Evolutionary conservation across 2,329 filamentous ascomycete species (phyloP), one percentile per base, ranked within the genome.

Genomic region (Penicillium expansum): DNA sequence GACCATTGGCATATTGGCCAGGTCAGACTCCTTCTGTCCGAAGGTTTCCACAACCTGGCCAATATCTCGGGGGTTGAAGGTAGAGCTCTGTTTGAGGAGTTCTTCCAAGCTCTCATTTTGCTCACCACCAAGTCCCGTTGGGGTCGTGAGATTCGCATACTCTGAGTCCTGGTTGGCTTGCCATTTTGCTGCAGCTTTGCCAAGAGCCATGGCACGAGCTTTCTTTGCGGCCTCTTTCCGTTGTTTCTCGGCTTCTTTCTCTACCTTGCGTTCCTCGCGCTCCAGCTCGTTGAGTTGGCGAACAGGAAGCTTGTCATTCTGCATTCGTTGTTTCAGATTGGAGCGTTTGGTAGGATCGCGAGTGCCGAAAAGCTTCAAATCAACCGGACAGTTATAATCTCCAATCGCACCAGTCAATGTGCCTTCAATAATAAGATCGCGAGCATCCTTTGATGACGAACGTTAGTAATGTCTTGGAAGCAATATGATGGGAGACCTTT

Each of bases 1-100:
- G 2, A 87, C 89, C 79, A 84, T 84, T 0, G 89, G 87, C 85
- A 96, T 85, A 42, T 84, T 82, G 7, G 83, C 82, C 52, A 96
- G 76, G 16, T 86, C 79, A 1, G 86, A 81, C 74, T 96, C 91
- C 37, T 86, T 83, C 64, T 86, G 81, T 1, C 89, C 88, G 65
- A 93, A 83, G 38, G 84, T 83, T 66, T 92, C 88, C 7, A 87
- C 82, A 13, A 86, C 83, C 68, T 87, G 82, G 16, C 80, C 82
- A 42, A 85, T 82, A 58, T 85, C 82, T 37, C 88, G 81, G 10
- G 88, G 83, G 62, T 89, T 86, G 64, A 92, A 85, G 4, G 81
- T 79, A 64, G 90, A 82, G 65, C 89, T 91, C 33, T 80, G 80
- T 48, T 82, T 79, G 16, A 91, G 76, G 7, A 94, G 81, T 22